Conservation (phyloP, 2,329 filamentous ascomycete species). For the Colletotrichum sp. region DNA sequence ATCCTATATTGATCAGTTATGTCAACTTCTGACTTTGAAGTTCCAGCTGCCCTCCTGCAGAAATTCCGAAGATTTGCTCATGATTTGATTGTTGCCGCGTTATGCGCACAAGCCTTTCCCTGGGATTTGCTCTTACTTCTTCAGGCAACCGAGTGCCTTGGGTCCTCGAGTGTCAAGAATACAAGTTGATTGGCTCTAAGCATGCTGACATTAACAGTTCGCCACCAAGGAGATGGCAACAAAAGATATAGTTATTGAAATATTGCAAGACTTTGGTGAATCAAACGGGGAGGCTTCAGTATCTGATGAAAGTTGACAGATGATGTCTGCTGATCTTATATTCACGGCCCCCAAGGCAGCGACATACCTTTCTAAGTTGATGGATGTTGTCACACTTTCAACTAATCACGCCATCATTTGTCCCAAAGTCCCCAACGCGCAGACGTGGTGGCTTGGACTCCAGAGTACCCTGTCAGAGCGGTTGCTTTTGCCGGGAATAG, state of each 20-base stretch:
- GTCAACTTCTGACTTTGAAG: neutral
- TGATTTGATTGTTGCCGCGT: rapidly evolving
- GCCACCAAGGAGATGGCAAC: neutral
- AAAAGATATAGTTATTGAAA: neutral
- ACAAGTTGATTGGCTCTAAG: neutral
- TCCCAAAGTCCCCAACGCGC: neutral
- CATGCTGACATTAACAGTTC: neutral
- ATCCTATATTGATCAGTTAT: neutral
- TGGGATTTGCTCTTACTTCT: neutral
- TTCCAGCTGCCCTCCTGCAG: neutral
- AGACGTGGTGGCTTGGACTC: neutral
- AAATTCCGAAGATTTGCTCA: neutral
- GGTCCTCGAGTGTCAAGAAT: rapidly evolving
- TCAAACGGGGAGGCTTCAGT: neutral
- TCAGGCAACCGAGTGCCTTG: neutral
- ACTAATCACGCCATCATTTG: neutral
- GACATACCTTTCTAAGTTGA: neutral
- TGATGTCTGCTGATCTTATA: neutral
- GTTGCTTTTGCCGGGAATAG: neutral
- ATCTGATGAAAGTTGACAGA: neutral
- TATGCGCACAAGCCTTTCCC: neutral
- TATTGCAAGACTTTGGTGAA: neutral
- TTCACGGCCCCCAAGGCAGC: rapidly evolving
- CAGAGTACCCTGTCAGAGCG: neutral
- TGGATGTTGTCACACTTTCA: neutral